Conservation (phyloP, 2,329 filamentous ascomycete species). For the Fusarium papillatum region DNA sequence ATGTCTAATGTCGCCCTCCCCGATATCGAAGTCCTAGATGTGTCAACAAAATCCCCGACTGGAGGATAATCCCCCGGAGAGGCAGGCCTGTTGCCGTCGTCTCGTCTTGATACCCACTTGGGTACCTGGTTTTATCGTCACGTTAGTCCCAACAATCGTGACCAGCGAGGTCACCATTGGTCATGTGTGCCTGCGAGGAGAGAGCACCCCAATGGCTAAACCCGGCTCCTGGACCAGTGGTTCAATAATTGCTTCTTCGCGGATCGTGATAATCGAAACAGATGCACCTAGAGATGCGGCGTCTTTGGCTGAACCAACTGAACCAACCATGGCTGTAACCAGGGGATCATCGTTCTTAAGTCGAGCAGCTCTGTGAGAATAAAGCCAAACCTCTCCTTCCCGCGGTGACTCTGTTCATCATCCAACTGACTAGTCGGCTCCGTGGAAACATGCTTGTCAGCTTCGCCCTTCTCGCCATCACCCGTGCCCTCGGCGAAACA, state of each 20-base stretch:
- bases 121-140: neutral
- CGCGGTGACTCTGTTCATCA: neutral
- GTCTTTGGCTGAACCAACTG: neutral
- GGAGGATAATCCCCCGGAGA: neutral
- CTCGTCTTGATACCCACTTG: neutral
- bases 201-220: neutral
- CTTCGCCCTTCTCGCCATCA: conserved; percentile 27
- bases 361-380: neutral
- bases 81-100: neutral
- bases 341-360: neutral
- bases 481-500: conserved; percentile 29
- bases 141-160: neutral
- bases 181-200: neutral
- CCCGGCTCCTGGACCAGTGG: conserved; percentile 1
- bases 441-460: conserved; percentile 24
- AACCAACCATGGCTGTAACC: neutral
- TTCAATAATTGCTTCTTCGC: conserved; percentile 7
- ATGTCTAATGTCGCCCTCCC: neutral
- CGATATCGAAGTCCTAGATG: neutral
- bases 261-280: conserved; percentile 3
- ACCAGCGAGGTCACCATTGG: neutral
- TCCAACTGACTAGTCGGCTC: neutral
- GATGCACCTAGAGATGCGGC: neutral
- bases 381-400: neutral
- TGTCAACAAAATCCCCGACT: conserved; percentile 5